phyloP scores from a whole-genome alignment of 768 basidiomycete species.

The Lyophyllum shimeji region DNA sequence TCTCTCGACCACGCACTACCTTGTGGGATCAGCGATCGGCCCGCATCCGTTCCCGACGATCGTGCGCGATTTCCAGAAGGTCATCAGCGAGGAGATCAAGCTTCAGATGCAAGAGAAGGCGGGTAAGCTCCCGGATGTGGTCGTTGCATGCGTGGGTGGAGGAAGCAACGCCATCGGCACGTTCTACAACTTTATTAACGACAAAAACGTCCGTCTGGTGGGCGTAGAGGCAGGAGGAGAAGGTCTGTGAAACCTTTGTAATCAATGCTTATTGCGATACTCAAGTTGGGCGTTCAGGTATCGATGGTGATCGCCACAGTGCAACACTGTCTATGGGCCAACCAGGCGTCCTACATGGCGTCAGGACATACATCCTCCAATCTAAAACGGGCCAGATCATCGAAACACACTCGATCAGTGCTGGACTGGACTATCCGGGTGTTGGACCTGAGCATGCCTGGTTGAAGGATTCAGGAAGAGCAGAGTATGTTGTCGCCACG shows the following conservation, averaged over 20 bases:
- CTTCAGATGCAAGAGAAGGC: constrained; percentile 66
- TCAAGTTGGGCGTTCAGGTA: constrained; percentile 43
- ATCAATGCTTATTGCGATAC: neutral
- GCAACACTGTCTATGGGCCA: constrained; percentile 91
- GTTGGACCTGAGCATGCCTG: constrained; percentile 98
- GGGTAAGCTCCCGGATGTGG: constrained; percentile 89
- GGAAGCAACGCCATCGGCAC: constrained; percentile 98
- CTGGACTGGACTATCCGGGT: constrained; percentile 94
- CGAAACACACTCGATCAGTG: constrained; percentile 97
- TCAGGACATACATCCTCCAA: constrained; percentile 93
- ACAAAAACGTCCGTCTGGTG: constrained; percentile 80
- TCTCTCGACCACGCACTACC: constrained; percentile 90
- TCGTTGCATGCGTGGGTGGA: constrained; percentile 97
- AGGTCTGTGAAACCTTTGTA: constrained; percentile 44
- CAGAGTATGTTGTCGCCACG: constrained; percentile 90
- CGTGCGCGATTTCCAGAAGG: constrained; percentile 95
- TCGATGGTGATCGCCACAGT: constrained; percentile 84
- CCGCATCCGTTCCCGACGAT: constrained; percentile 99
- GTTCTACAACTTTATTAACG: constrained; percentile 94
- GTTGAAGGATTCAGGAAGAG: constrained; percentile 92
- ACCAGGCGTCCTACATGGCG: constrained; percentile 95
- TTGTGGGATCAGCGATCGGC: constrained; percentile 96
- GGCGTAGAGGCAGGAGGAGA: constrained; percentile 99
- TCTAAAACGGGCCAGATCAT: constrained; percentile 87
- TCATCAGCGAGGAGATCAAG: constrained; percentile 93